Evolutionary conservation across 2,329 filamentous ascomycete genomes (phyloP).

Genomic region (Clonostachys rosea): DNA sequence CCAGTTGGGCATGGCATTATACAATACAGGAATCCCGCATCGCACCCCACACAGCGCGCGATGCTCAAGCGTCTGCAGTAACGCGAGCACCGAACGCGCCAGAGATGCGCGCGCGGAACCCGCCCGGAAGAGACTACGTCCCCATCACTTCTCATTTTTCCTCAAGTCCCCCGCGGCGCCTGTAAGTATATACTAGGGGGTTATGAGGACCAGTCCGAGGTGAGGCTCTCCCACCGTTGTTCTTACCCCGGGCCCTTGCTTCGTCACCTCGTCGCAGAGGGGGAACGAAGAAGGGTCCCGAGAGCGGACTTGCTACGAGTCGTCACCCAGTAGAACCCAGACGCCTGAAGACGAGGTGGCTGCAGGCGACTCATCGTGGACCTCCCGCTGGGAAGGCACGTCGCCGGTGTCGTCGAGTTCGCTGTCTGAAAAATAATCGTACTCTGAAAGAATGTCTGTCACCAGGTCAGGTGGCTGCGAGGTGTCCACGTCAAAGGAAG

Average conservation of each 20-base stretch:
- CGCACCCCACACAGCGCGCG: background rate
- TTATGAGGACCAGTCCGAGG: slow-evolving; percentile 31
- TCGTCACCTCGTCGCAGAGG: no score
- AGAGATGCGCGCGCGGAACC: no score
- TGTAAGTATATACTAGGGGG: slow-evolving; percentile 11
- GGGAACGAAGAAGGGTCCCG: no score
- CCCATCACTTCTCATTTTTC: background rate
- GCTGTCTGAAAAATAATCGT: slow-evolving; percentile 28
- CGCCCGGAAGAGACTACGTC: no score
- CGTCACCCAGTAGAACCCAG: slow-evolving; percentile 40
- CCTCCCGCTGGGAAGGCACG: slow-evolving; percentile 20
- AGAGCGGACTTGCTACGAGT: slow-evolving; percentile 30
- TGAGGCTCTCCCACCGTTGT: slow-evolving; percentile 18
- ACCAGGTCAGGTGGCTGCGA: slow-evolving; percentile 28
- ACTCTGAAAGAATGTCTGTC: slow-evolving; percentile 24
- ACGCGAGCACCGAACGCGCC: background rate
- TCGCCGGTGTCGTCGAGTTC: slow-evolving; percentile 23
- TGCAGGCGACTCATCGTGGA: slow-evolving; percentile 17
- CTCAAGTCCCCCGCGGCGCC: slow-evolving; percentile 1
- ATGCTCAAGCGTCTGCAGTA: background rate
- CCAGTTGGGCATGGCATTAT: background rate
- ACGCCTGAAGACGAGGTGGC: slow-evolving; percentile 20
- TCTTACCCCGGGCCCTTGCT: no score
- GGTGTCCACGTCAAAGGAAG: slow-evolving; percentile 25
- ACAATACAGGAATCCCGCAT: no score